phyloP scores from a whole-genome alignment of 2,329 filamentous ascomycete species.

The Rachicladosporium sp. region DNA sequence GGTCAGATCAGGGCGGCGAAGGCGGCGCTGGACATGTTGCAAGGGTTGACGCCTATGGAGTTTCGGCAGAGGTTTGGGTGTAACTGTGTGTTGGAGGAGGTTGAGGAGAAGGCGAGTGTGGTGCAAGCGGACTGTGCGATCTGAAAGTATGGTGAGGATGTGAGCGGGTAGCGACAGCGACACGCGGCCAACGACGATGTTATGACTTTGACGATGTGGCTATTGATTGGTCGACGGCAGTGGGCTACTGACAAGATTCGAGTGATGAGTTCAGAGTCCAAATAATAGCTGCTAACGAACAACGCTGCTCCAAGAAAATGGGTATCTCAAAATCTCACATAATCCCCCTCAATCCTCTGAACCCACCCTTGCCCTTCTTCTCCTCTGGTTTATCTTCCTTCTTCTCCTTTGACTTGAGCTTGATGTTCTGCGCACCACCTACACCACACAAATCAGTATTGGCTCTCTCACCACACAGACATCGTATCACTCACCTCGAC shows the following conservation, averaged over 20 bases:
- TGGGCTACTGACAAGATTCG: too few species aligned
- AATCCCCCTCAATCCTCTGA: slow-evolving; percentile 26
- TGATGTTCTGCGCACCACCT: slow-evolving; percentile 43
- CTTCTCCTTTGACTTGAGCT: slow-evolving; percentile 32
- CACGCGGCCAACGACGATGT: too few species aligned
- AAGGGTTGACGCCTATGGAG: slow-evolving; percentile 40
- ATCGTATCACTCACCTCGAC: slow-evolving; percentile 37
- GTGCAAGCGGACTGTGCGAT: background rate
- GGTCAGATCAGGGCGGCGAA: slow-evolving; percentile 59
- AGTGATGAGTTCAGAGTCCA: too few species aligned
- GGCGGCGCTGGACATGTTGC: slow-evolving; percentile 40
- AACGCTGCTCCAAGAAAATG: too few species aligned
- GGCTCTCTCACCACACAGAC: background rate
- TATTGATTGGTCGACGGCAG: too few species aligned
- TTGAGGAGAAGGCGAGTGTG: background rate
- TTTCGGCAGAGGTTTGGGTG: slow-evolving; percentile 53
- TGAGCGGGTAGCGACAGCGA: too few species aligned
- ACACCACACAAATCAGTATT: slow-evolving; percentile 1
- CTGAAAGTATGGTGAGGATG: background rate
- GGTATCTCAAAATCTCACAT: slow-evolving; percentile 7
- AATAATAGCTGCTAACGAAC: too few species aligned
- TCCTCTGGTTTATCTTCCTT: slow-evolving; percentile 15
- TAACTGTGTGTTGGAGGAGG: slow-evolving; percentile 36
- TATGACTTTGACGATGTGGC: too few species aligned
- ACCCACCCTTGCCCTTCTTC: slow-evolving; percentile 25